Conservation (phyloP, 2,329 filamentous ascomycete genomes). For the Metarhizium anisopliae region DNA sequence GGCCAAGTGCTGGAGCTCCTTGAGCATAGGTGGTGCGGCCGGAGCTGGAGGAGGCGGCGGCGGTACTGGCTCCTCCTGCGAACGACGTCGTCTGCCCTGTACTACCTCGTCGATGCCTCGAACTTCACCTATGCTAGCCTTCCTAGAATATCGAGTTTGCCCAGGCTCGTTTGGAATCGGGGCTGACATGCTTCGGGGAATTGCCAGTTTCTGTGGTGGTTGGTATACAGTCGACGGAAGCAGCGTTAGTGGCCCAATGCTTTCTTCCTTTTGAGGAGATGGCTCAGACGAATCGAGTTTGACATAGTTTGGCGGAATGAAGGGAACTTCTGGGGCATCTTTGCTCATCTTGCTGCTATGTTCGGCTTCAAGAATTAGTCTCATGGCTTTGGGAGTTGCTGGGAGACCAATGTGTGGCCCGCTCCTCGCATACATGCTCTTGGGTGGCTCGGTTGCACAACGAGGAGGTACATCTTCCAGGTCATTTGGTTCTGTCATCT, state of each 20-base stretch:
- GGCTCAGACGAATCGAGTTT: slow-evolving; percentile 32
- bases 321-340: slow-evolving; percentile 45
- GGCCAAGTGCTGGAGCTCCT: slow-evolving; percentile 54
- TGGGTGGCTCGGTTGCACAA: slow-evolving; percentile 56
- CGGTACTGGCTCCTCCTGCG: slow-evolving; percentile 40
- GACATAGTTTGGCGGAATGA: slow-evolving; percentile 39
- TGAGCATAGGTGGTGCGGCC: slow-evolving; percentile 42
- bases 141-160: slow-evolving; percentile 20
- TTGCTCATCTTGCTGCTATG: slow-evolving; percentile 29
- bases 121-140: slow-evolving; percentile 27
- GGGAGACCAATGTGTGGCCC: slow-evolving; percentile 66
- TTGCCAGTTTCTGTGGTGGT: slow-evolving; percentile 38
- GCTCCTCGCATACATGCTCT: slow-evolving; percentile 38
- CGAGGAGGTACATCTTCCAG: slow-evolving; percentile 41
- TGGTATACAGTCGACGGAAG: slow-evolving; percentile 54
- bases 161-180: slow-evolving; percentile 32
- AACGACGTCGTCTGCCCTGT: slow-evolving; percentile 32
- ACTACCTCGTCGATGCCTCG: slow-evolving; percentile 40
- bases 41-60: slow-evolving; percentile 43
- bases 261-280: slow-evolving; percentile 23
- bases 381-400: slow-evolving; percentile 85
- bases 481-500: slow-evolving; percentile 33
- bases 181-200: slow-evolving; percentile 55
- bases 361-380: slow-evolving; percentile 60
- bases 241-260: slow-evolving; percentile 32